Evolutionary conservation across 306 rosid species (phyloP).

Genomic region (Sicyos edulis): DNA sequence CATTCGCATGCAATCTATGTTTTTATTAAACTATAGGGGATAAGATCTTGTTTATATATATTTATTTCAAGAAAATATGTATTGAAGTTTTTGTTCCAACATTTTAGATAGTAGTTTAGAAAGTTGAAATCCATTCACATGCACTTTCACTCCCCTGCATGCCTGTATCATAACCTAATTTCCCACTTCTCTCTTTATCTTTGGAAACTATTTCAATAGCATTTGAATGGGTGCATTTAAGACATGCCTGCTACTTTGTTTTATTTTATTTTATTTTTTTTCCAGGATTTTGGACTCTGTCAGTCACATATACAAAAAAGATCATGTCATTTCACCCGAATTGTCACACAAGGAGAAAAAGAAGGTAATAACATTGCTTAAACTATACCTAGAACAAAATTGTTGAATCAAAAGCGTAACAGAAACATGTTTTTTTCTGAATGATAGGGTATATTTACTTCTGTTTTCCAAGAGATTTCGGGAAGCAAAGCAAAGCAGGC

Average conservation of each 20-base stretch:
- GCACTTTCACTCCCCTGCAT: no score
- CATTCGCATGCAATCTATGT: no score
- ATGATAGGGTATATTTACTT: constrained; percentile 64
- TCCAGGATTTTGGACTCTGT: constrained; percentile 57
- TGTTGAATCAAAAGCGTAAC: not conserved
- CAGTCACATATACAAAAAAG: constrained; percentile 45
- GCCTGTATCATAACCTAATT: not conserved
- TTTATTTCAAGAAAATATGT: not conserved
- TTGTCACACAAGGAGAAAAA: constrained; percentile 62
- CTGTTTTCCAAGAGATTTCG: constrained; percentile 70
- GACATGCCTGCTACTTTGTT: not conserved
- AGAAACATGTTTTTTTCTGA: not conserved
- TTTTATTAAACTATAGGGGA: no score
- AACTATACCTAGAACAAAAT: not conserved
- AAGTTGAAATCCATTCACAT: no score
- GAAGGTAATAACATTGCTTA: constrained; percentile 37
- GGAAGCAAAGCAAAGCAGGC: constrained; percentile 57
- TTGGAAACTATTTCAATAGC: not conserved
- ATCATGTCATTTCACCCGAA: constrained; percentile 40
- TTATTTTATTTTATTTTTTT: not conserved
- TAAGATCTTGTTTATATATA: no score
- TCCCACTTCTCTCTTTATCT: not conserved
- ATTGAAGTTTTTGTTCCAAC: not conserved
- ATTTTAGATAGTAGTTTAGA: no score
- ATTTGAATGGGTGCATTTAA: constrained; percentile 3